A percentile compares a stretch with the other conserved stretches of the same genome.
Conservation (phyloP, 768 basidiomycete genomes). For the Hemileccinum impolitum region DNA sequence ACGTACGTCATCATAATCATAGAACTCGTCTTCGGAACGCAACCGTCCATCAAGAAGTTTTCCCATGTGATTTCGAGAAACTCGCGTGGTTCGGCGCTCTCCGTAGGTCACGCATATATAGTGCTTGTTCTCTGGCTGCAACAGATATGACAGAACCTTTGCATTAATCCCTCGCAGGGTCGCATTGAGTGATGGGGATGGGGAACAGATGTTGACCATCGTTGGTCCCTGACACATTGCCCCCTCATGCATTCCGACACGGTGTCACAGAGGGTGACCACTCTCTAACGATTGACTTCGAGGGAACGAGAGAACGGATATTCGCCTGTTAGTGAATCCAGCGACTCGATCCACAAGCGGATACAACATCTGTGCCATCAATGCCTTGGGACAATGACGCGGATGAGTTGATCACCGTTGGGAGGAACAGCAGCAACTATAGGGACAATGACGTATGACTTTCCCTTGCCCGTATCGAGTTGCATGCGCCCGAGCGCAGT, state of each 20-base stretch:
- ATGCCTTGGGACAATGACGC: constrained; percentile 28
- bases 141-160: too few species aligned
- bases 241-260: constrained; percentile 29
- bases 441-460: constrained; percentile 45
- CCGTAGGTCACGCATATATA: too few species aligned
- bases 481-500: constrained; percentile 37
- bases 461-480: constrained; percentile 31
- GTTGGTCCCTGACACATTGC: too few species aligned
- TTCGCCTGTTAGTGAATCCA: constrained; percentile 42
- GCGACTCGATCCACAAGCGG: constrained; percentile 39
- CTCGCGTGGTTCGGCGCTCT: constrained; percentile 35
- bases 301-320: constrained; percentile 47
- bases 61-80: too few species aligned
- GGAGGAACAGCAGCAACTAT: constrained; percentile 39
- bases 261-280: not conserved
- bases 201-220: too few species aligned
- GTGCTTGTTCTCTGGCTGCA: too few species aligned
- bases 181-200: too few species aligned
- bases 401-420: constrained; percentile 40
- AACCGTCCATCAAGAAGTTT: constrained; percentile 32
- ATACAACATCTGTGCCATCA: constrained; percentile 42
- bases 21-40: constrained; percentile 27
- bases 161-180: too few species aligned
- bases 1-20: not conserved
- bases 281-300: constrained; percentile 19